These are phyloP conservation scores for Myriangium duriaei DNA, from an alignment of 2,329 filamentous ascomycete species.

Conservation along the genomic window DNA sequence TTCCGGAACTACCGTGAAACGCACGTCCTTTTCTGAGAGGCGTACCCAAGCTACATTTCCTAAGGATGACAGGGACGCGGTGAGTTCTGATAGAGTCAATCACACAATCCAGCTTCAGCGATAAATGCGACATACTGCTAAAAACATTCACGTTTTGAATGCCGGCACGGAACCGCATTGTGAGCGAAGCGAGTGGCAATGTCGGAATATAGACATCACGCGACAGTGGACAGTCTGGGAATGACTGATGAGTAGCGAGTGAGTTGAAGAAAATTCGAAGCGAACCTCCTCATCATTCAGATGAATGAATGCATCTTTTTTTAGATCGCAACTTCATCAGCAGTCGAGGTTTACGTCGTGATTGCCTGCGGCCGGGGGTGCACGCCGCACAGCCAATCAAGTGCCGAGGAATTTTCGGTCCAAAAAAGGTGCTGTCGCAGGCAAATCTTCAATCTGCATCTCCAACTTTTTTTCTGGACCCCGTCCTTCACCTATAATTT, in stretches of 20 bases:
- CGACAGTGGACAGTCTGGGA: too few species aligned
- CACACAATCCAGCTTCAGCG: too few species aligned
- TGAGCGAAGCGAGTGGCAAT: too few species aligned
- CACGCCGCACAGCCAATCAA: not conserved
- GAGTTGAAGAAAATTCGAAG: too few species aligned
- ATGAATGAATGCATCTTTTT: too few species aligned
- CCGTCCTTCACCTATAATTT: not conserved
- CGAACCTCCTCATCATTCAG: too few species aligned
- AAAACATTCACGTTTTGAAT: conserved; percentile 41
- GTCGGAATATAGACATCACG: too few species aligned
- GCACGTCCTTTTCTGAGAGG: conserved; percentile 72
- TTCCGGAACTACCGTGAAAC: conserved; percentile 92
- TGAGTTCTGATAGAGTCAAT: conserved; percentile 47
- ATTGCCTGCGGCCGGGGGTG: too few species aligned
- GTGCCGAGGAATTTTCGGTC: not conserved
- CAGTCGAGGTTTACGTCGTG: too few species aligned
- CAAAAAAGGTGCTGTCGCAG: not conserved
- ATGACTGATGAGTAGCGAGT: too few species aligned
- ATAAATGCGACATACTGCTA: conserved; percentile 39
- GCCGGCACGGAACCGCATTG: conserved; percentile 42
- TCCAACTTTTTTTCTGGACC: not conserved
- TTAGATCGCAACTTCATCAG: too few species aligned
- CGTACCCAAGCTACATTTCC: conserved; percentile 86
- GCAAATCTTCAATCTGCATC: not conserved
- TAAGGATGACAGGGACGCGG: conserved; percentile 49